A percentile compares a stretch with the other conserved stretches of the same genome.
phyloP scores from a whole-genome alignment of 2,329 filamentous ascomycete genomes.

The Ceratocystis colombiana region DNA sequence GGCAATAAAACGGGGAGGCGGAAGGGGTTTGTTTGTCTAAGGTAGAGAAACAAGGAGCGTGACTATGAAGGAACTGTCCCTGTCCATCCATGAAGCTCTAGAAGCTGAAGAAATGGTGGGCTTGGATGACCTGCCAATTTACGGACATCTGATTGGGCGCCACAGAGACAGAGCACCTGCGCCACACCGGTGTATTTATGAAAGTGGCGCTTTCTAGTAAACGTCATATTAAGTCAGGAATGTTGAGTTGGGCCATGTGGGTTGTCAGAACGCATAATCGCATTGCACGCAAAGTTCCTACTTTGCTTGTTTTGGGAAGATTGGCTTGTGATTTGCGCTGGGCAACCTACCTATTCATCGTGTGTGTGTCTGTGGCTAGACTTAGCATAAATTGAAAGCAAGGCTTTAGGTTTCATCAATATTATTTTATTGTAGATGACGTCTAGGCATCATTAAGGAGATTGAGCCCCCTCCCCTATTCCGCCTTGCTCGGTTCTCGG shows the following conservation, averaged over 20 bases:
- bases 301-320: neutral
- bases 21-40: neutral
- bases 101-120: slow-evolving; percentile 1
- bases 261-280: neutral
- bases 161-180: neutral
- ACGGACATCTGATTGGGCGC: slow-evolving; percentile 10
- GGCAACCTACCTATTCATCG: neutral
- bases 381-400: neutral
- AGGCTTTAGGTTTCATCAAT: neutral
- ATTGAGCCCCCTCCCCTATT: neutral
- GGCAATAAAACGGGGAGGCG: neutral
- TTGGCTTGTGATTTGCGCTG: neutral
- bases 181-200: neutral
- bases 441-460: neutral
- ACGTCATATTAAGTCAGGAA: slow-evolving; percentile 1
- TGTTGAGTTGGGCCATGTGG: neutral
- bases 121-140: neutral
- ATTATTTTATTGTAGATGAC: neutral
- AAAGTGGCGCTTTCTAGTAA: neutral
- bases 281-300: neutral
- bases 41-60: neutral
- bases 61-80: neutral
- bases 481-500: neutral
- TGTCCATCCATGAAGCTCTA: neutral
- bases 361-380: neutral